These are phyloP conservation scores for Lactifluus subvellereus DNA, from an alignment of 768 basidiomycete species.

Conservation along the genomic window DNA sequence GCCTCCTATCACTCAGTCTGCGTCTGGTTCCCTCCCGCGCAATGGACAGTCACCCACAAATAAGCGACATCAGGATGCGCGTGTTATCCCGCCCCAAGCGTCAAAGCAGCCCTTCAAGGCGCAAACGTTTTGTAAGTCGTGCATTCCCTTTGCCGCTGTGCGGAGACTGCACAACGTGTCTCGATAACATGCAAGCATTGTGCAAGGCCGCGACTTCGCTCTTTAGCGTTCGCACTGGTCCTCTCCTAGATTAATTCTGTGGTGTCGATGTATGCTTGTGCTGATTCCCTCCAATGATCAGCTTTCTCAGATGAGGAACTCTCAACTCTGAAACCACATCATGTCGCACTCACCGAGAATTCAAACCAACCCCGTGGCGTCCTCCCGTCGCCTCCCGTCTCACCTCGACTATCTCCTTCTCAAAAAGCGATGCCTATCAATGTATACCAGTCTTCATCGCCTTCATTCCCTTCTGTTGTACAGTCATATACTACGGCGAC, in stretches of 20 bases:
- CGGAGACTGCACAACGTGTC: background rate
- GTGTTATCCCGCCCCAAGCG: background rate
- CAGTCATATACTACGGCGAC: background rate
- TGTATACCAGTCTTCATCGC: background rate
- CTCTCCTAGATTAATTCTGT: background rate
- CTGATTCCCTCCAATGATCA: conserved; percentile 3
- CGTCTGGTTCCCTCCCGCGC: background rate
- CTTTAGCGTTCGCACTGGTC: background rate
- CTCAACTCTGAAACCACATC: background rate
- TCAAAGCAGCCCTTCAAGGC: background rate
- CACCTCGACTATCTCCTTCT: background rate
- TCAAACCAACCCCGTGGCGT: conserved; percentile 6
- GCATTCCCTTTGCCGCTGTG: background rate
- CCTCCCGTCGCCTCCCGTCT: conserved; percentile 14
- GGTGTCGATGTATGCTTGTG: background rate
- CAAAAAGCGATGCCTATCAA: background rate
- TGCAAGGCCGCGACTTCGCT: background rate
- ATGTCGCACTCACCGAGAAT: background rate
- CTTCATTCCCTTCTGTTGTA: background rate
- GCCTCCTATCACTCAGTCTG: background rate
- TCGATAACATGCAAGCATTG: background rate
- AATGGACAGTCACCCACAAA: background rate
- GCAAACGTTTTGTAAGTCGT: conserved; percentile 9
- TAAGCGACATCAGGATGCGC: conserved; percentile 1
- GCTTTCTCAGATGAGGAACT: conserved; percentile 5